Evolutionary conservation across 2,329 filamentous ascomycete genomes (phyloP), one percentile per base, ranked within the genome.

Genomic region (Arthrobotrys pseudoclavata): DNA sequence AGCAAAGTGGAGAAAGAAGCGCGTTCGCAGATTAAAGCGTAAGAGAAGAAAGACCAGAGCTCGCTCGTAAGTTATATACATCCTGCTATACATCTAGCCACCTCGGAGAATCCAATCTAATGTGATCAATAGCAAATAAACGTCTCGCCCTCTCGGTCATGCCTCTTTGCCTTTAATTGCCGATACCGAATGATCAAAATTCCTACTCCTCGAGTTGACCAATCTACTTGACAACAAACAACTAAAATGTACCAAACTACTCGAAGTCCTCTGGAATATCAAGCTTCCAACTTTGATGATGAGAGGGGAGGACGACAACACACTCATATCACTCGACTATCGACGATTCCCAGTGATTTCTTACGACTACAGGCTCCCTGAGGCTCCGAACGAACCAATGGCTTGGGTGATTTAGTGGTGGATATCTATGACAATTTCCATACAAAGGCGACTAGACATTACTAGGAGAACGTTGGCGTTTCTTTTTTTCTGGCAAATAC

Each of bases 1-100:
- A 96, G 94, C 94, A 86, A 98, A 98, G 90, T 98, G 96, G 96
- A 96, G 95, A 90, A 99, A 99, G 92, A 99, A 99, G 95, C 91
- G 96, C 86, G 94, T 97, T 88, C 90, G 96, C 85, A 91, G 96
- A 87, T 93, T 99, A 87, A 98, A 98, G 92, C 92, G 94, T 86
- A 99, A 99, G 94, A 94, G 96, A 89, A 96, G 96, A 94, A 99
- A 99, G 95, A 97, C 96, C 88, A 91, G 96, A 86, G 96, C 95
- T 84, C 89, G 96, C 88, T 94, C 91, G 96, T 98, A 89, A 90
- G 94, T 87, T 71, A 37, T 34, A 68, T 4, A 9, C 7, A 4
- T 26, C 37, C 1, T 45, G 45, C 24, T 29, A 3, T 20, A 47
- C 29, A 15, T 24, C 7, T 24, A 50, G 31, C 31, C 26, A 47